phyloP scores from a whole-genome alignment of 805 yeast genomes.

The Wickerhamiella lipophila region DNA sequence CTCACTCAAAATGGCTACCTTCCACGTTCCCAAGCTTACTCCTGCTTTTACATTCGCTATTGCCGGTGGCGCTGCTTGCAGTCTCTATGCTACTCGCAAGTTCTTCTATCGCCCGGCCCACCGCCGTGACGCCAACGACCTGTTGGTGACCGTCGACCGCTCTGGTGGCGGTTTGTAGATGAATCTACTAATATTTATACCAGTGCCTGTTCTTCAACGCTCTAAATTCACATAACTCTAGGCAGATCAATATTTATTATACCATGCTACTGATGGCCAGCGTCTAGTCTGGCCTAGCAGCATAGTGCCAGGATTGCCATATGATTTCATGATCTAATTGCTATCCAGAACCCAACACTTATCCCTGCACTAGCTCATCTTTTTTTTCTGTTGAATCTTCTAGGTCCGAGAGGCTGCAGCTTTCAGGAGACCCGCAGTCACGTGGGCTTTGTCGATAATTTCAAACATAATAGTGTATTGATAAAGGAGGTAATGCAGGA shows the following conservation, averaged over 20 bases:
- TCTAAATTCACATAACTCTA: neutral
- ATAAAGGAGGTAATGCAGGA: neutral
- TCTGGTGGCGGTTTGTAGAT: conserved; percentile 29
- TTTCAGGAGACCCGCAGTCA: too few relatives aligned
- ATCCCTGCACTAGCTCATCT: too few relatives aligned
- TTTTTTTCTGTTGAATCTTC: too few relatives aligned
- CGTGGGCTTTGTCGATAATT: too few relatives aligned
- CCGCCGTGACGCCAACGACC: conserved; percentile 23
- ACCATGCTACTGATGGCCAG: too few relatives aligned
- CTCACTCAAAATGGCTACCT: neutral
- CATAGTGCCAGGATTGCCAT: too few relatives aligned
- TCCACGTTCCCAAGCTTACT: conserved; percentile 5
- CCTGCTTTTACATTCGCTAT: conserved; percentile 19
- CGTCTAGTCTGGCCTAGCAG: too few relatives aligned
- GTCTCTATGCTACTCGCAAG: conserved; percentile 22
- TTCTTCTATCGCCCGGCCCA: conserved; percentile 27
- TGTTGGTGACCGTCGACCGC: conserved; percentile 28
- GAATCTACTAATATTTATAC: neutral
- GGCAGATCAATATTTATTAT: neutral
- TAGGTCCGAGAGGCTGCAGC: too few relatives aligned
- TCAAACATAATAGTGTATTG: neutral
- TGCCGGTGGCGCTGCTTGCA: conserved; percentile 20
- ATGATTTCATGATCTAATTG: too few relatives aligned
- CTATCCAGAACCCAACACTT: too few relatives aligned
- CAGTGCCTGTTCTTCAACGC: neutral